Evolutionary conservation across 768 basidiomycete species (phyloP).

Genomic region (Coprinopsis sp.): DNA sequence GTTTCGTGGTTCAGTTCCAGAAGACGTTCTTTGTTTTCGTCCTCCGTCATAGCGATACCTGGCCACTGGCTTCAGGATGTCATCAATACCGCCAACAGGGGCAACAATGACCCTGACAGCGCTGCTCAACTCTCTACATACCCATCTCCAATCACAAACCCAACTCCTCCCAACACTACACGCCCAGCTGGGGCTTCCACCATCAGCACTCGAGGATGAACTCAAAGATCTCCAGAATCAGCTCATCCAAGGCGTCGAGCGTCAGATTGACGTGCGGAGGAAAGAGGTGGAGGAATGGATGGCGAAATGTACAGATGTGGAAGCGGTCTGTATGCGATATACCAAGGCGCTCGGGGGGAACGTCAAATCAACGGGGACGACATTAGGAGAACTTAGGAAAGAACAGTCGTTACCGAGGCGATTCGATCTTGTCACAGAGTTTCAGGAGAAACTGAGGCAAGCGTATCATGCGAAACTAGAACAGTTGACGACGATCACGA

Average conservation of each 20-base stretch:
- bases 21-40: too few relatives aligned
- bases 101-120: constrained; percentile 45
- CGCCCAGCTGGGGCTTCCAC: constrained; percentile 76
- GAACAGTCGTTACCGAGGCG: constrained; percentile 69
- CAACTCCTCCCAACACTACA: constrained; percentile 79
- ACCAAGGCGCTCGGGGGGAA: constrained; percentile 67
- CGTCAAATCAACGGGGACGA: constrained; percentile 59
- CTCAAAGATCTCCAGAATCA: constrained; percentile 67
- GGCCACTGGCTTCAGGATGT: too few relatives aligned
- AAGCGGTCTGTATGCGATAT: constrained; percentile 62
- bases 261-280: constrained; percentile 61
- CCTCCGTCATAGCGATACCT: too few relatives aligned
- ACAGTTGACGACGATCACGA: constrained; percentile 65
- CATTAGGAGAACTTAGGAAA: constrained; percentile 65
- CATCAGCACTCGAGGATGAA: constrained; percentile 78
- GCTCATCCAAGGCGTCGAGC: constrained; percentile 71
- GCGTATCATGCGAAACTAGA: constrained; percentile 79
- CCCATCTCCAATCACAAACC: constrained; percentile 76
- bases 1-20: too few relatives aligned
- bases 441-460: constrained; percentile 78
- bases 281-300: constrained; percentile 78
- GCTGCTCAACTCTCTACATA: constrained; percentile 71
- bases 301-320: constrained; percentile 55
- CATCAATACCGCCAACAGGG: constrained; percentile 22
- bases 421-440: constrained; percentile 60